These are phyloP conservation scores for Cutaneotrichosporon mucoides DNA, from an alignment of 1,284 basidiomycete genomes.

Conservation along the genomic window DNA sequence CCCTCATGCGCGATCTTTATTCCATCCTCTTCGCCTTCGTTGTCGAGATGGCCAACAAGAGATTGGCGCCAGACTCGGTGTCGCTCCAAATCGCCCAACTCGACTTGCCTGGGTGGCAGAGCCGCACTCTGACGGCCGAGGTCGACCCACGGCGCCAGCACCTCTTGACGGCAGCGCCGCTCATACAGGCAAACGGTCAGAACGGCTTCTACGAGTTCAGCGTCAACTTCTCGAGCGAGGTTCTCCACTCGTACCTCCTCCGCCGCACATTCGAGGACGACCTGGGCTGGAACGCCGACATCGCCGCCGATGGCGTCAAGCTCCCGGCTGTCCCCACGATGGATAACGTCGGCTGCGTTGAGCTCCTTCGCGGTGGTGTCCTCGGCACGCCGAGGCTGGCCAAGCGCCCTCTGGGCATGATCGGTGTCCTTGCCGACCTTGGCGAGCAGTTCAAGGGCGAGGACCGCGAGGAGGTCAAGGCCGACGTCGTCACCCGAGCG, in stretches of 20 bases:
- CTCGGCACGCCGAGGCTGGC: slow-evolving; percentile 61
- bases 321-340: slow-evolving; percentile 66
- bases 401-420: slow-evolving; percentile 69
- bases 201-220: slow-evolving; percentile 83
- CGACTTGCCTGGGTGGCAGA: slow-evolving; percentile 79
- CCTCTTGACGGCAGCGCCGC: slow-evolving; percentile 47
- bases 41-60: slow-evolving; percentile 84
- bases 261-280: slow-evolving; percentile 71
- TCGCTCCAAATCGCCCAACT: slow-evolving; percentile 67
- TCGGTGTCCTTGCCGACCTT: slow-evolving; percentile 70
- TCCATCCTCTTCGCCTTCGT: slow-evolving; percentile 87
- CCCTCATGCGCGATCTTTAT: slow-evolving; percentile 77
- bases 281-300: slow-evolving; percentile 54
- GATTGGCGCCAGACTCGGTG: slow-evolving; percentile 52
- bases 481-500: slow-evolving; percentile 69
- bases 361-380: slow-evolving; percentile 72
- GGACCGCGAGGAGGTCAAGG: slow-evolving; percentile 58
- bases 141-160: slow-evolving; percentile 17
- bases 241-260: slow-evolving; percentile 72
- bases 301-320: slow-evolving; percentile 60
- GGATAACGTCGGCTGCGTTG: slow-evolving; percentile 77
- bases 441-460: slow-evolving; percentile 69
- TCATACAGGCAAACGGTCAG: slow-evolving; percentile 69
- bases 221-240: slow-evolving; percentile 80
- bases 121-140: slow-evolving; percentile 62